Percentiles rank a stretch among this genome's conserved stretches.
phyloP scores from a whole-genome alignment of 2,329 filamentous ascomycete species.

The Exophiala spinifera region DNA sequence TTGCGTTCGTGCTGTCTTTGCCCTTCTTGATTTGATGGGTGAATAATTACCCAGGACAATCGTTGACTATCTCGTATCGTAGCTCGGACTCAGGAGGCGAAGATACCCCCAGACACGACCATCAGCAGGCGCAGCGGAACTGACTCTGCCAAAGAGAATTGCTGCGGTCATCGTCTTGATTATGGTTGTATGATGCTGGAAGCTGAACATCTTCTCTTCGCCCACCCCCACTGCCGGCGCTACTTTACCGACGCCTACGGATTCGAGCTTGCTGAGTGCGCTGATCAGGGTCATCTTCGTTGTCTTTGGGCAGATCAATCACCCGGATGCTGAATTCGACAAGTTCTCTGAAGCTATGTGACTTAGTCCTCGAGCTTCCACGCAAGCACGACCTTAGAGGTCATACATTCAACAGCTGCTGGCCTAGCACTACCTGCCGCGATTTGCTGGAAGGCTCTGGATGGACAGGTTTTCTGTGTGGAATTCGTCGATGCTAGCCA shows the following conservation, averaged over 20 bases:
- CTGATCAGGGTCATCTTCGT: neutral
- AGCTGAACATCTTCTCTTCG: too few relatives aligned
- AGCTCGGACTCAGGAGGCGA: too few relatives aligned
- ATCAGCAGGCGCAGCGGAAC: too few relatives aligned
- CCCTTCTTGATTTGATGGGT: neutral
- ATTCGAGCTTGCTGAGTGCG: neutral
- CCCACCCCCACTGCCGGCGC: neutral
- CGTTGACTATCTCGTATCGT: neutral
- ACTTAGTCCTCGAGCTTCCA: neutral
- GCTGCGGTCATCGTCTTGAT: too few relatives aligned
- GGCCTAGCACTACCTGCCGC: too few relatives aligned
- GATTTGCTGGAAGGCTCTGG: too few relatives aligned
- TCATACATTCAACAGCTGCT: too few relatives aligned
- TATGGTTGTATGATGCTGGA: too few relatives aligned
- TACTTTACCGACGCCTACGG: neutral
- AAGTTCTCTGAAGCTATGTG: neutral
- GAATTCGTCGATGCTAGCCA: too few relatives aligned
- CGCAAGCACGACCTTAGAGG: neutral
- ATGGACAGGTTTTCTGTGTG: too few relatives aligned
- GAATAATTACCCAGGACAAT: neutral
- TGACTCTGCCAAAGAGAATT: too few relatives aligned
- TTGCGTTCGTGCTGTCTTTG: neutral
- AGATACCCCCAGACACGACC: too few relatives aligned
- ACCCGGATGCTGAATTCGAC: neutral
- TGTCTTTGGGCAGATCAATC: neutral